A percentile compares a stretch with the other conserved stretches of the same genome.
These are phyloP conservation scores for Cladorrhinum sp. DNA, from an alignment of 2,329 filamentous ascomycete species.

Conservation along the genomic window DNA sequence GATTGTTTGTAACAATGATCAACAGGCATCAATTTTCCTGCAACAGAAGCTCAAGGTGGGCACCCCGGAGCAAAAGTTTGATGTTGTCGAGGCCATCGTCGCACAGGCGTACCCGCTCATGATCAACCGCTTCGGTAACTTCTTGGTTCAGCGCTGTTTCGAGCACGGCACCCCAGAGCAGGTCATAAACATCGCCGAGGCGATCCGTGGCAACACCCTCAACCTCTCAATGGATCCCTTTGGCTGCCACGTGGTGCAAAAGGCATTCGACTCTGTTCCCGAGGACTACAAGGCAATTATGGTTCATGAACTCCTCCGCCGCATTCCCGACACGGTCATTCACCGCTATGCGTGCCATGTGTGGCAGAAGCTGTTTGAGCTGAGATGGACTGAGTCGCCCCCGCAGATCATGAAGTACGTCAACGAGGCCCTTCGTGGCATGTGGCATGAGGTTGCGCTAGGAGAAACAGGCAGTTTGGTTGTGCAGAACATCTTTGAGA, in stretches of 20 bases:
- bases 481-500: slow-evolving; percentile 99
- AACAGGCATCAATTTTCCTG: slow-evolving; percentile 97
- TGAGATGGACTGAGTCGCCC: slow-evolving; percentile 90
- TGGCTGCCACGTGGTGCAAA: slow-evolving; percentile 96
- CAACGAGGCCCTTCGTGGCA: slow-evolving; percentile 88
- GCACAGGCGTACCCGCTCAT: slow-evolving; percentile 92
- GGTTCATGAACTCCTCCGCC: slow-evolving; percentile 94
- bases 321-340: slow-evolving; percentile 96
- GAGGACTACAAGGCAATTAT: slow-evolving; percentile 98
- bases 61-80: slow-evolving; percentile 91
- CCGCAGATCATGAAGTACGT: slow-evolving; percentile 99
- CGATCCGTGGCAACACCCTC: slow-evolving; percentile 90
- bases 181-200: slow-evolving; percentile 88
- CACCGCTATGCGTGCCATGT: slow-evolving; percentile 98
- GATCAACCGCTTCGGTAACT: slow-evolving; percentile 98
- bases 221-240: slow-evolving; percentile 98
- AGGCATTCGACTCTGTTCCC: slow-evolving; percentile 95
- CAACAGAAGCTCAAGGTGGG: slow-evolving; percentile 99
- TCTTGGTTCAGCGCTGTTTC: slow-evolving; percentile 96
- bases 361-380: slow-evolving; percentile 98
- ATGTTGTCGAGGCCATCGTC: slow-evolving; percentile 95
- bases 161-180: slow-evolving; percentile 96
- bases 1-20: slow-evolving; percentile 98
- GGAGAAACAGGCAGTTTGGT: slow-evolving; percentile 97
- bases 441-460: slow-evolving; percentile 98